phyloP scores from a whole-genome alignment of 352 stramenopile genomes.

The Globisporangium okanoganense region DNA sequence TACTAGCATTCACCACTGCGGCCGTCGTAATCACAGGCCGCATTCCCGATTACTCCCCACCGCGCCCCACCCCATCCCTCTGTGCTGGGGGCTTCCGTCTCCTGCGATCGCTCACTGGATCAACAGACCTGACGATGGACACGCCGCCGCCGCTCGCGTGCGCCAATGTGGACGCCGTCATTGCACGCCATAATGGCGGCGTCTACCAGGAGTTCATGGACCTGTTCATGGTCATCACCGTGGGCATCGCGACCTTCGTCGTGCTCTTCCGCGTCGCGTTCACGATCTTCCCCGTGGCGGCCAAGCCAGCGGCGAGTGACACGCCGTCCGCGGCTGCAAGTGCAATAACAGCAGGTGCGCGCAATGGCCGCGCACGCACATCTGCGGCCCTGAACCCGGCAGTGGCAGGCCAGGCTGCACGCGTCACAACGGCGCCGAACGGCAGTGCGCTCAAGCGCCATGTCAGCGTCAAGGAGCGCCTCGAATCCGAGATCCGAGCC shows the following conservation, averaged over 20 bases:
- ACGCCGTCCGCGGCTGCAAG: background rate
- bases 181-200: background rate
- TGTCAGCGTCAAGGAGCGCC: slow-evolving; percentile 50
- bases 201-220: slow-evolving; percentile 44
- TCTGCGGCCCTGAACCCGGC: background rate
- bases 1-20: too few species aligned
- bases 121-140: background rate
- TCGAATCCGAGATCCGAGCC: slow-evolving; percentile 56
- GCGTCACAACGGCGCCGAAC: background rate
- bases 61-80: background rate
- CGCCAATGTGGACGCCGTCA: background rate
- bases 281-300: slow-evolving; percentile 30
- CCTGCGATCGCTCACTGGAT: background rate
- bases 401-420: background rate
- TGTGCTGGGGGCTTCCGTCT: background rate
- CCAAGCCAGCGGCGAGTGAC: background rate
- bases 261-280: slow-evolving; percentile 69
- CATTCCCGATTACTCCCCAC: background rate
- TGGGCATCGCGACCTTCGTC: slow-evolving; percentile 56
- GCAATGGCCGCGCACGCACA: slow-evolving; percentile 3
- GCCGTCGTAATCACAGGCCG: slow-evolving; percentile 2
- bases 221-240: slow-evolving; percentile 60
- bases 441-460: slow-evolving; percentile 21
- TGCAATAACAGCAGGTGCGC: background rate
- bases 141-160: background rate